phyloP scores from a whole-genome alignment of 495 filamentous ascomycete species.

The Penicillium desertorum region DNA sequence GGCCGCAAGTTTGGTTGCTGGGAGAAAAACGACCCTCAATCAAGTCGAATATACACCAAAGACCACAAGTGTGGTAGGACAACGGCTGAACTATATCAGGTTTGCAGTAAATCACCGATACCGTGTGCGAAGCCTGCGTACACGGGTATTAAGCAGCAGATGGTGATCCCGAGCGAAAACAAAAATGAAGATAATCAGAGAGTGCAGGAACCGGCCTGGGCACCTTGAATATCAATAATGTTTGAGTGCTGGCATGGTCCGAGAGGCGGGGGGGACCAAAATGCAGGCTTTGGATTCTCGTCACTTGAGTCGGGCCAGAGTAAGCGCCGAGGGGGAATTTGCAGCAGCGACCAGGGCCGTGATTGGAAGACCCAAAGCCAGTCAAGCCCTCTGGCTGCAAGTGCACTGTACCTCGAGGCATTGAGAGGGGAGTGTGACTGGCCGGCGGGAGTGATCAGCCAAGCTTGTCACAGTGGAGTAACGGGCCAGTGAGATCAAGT shows the following conservation, averaged over 20 bases:
- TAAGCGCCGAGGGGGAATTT: slow-evolving; percentile 38
- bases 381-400: slow-evolving; percentile 21
- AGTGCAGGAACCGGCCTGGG: slow-evolving; percentile 22
- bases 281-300: slow-evolving; percentile 27
- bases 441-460: slow-evolving; percentile 28
- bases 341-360: slow-evolving; percentile 19
- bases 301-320: slow-evolving; percentile 26
- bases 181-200: slow-evolving; percentile 20
- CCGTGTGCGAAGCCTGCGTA: slow-evolving; percentile 39
- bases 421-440: slow-evolving; percentile 29
- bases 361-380: slow-evolving; percentile 31
- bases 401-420: slow-evolving; percentile 17
- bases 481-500: slow-evolving; percentile 20
- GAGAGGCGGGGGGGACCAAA: slow-evolving; percentile 16
- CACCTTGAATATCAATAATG: slow-evolving; percentile 41
- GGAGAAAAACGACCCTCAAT: slow-evolving; percentile 8
- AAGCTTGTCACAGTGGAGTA: slow-evolving; percentile 43
- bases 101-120: slow-evolving; percentile 25
- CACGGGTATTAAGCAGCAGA: slow-evolving; percentile 29
- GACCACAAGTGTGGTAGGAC: slow-evolving; percentile 19
- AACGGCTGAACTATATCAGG: slow-evolving; percentile 24
- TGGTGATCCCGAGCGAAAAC: slow-evolving; percentile 10
- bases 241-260: slow-evolving; percentile 11
- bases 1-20: neutral
- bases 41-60: slow-evolving; percentile 17